These are phyloP conservation scores for Alternaria viburni DNA, from an alignment of 2,329 filamentous ascomycete genomes.

Conservation along the genomic window DNA sequence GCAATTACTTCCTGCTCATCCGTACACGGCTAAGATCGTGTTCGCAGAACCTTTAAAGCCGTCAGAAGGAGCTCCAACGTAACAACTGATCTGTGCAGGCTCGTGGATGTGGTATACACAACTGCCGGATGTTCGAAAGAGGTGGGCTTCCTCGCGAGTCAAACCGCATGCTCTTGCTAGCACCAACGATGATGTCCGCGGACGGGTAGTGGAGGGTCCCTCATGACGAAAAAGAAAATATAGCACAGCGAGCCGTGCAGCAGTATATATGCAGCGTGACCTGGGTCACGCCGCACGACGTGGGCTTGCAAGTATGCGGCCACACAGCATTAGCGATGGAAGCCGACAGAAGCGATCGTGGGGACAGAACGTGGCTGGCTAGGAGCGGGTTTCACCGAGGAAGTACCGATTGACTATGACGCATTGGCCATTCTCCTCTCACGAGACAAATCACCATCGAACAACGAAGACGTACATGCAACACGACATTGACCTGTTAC, in stretches of 20 bases:
- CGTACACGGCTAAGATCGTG: neutral
- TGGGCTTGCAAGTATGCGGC: constrained; percentile 4
- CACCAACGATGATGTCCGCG: neutral
- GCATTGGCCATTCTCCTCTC: constrained; percentile 24
- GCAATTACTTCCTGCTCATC: neutral
- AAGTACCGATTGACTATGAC: constrained; percentile 28
- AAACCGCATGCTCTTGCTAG: neutral
- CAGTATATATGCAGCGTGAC: constrained; percentile 14
- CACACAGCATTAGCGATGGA: constrained; percentile 15
- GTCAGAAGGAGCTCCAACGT: neutral
- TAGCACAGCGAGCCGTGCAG: neutral
- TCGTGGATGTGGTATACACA: neutral
- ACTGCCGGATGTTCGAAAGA: neutral
- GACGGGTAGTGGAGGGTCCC: neutral
- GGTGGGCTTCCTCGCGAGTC: neutral
- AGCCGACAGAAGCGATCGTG: constrained; percentile 19
- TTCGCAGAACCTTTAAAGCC: neutral
- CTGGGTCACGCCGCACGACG: constrained; percentile 1
- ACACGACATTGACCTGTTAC: constrained; percentile 22
- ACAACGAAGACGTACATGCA: constrained; percentile 48
- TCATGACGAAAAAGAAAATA: neutral
- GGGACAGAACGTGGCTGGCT: constrained; percentile 15
- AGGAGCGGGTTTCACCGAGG: constrained; percentile 13
- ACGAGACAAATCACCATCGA: constrained; percentile 39
- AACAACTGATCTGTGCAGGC: neutral